Evolutionary conservation across 2,329 filamentous ascomycete genomes (phyloP).

Genomic region (Pseudocercospora macadamiae): DNA sequence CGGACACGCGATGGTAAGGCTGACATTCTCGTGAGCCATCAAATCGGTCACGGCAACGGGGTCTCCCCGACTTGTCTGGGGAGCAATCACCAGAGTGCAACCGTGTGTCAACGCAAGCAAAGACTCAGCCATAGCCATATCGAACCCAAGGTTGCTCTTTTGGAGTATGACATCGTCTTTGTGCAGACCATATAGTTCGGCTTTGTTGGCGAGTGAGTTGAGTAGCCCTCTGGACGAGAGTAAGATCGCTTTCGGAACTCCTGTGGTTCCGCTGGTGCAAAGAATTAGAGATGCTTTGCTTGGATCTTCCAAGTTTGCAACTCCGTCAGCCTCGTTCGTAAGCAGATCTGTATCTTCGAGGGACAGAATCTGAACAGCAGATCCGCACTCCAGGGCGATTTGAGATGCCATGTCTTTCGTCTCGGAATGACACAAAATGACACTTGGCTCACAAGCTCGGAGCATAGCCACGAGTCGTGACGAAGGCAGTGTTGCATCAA

Average conservation of each 20-base stretch:
- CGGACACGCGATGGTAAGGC: constrained; percentile 45
- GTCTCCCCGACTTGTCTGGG: constrained; percentile 39
- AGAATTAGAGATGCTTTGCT: constrained; percentile 17
- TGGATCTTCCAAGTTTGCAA: constrained; percentile 18
- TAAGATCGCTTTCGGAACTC: constrained; percentile 24
- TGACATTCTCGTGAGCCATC: constrained; percentile 43
- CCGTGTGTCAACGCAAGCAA: constrained; percentile 43
- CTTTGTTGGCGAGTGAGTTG: constrained; percentile 18
- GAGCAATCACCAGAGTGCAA: constrained; percentile 43
- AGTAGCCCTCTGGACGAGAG: constrained; percentile 18
- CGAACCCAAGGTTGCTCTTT: constrained; percentile 46
- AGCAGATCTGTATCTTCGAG: constrained; percentile 10
- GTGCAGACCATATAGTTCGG: constrained; percentile 12
- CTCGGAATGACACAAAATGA: constrained; percentile 17
- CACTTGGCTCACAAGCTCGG: constrained; percentile 14
- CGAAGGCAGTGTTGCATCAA: constrained; percentile 22
- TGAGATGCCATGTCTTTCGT: constrained; percentile 1
- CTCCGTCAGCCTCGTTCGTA: not conserved
- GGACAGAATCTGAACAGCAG: constrained; percentile 3
- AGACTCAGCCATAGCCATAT: constrained; percentile 46
- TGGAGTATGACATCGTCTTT: constrained; percentile 39
- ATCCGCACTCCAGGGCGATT: not conserved
- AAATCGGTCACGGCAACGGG: constrained; percentile 40
- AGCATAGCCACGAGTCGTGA: constrained; percentile 17
- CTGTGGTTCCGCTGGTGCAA: constrained; percentile 25